Base-by-base conservation (phyloP, 345 rosid genomes). In the Sisymbrium altissimum region DNA sequence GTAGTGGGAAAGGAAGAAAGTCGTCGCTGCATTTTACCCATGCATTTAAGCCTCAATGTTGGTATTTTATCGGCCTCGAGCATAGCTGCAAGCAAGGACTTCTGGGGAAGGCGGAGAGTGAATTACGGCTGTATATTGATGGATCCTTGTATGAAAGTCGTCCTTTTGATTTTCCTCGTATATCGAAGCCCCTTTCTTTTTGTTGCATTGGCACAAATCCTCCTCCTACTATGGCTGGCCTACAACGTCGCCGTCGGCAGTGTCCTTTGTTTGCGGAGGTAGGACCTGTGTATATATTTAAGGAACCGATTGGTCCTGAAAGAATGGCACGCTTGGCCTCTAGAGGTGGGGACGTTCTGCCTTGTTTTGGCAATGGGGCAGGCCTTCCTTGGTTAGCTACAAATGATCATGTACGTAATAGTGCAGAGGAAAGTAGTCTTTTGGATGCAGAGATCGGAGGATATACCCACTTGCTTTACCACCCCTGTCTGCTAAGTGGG, bases 201-300 rank as follows among this genome's bases (percentile, higher is more conserved):
- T 95, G 98, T 83, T 92, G 99, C 86, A 86, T 92, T 57, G 99
- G 99, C 54, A 95, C 99, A 72, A 95, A 95, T 75, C 98, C 99
- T 23, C 97, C 99, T 74, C 97, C 99, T 62, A 92, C 97, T 38
- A 86, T 95, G 86, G 97, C 99, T 73, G 99, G 98, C 66, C 85
- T 95, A 72, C 99, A 95, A 78, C 98, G 97, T 30, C 97, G 96
- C n/a, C 98, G 96, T 23, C 92, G 99, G 63, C 99, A 92, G 69
- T 92, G 97, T 76, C 98, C 99, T 69, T 78, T 95, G 75, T 95
- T 95, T 86, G 99, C 99, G 56, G 99, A 95, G 86, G 90, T 92
- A 94, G 99, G 99, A 27, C 94, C 98, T 66, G 72, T 95, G 73
- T 92, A 95, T 84, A 92, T 95, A 58, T 95, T 95, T 71, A 92